These are phyloP conservation scores for Ceratocystis alfenasii DNA, from an alignment of 2,329 filamentous ascomycete genomes.

Conservation along the genomic window DNA sequence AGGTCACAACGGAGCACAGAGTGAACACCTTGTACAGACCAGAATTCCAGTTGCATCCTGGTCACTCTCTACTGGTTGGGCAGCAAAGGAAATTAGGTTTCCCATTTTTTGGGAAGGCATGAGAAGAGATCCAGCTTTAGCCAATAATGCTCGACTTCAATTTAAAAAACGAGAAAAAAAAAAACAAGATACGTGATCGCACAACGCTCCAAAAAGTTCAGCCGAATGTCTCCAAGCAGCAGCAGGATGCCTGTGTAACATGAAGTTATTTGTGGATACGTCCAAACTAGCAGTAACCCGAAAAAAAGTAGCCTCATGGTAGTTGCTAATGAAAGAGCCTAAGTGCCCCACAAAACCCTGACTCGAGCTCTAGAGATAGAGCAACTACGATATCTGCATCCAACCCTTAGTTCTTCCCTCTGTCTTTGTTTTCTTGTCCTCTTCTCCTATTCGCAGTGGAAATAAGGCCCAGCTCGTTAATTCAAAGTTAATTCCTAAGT, in stretches of 20 bases:
- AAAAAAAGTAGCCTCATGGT: background rate
- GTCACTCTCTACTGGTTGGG: background rate
- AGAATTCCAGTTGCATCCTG: background rate
- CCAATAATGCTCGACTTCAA: background rate
- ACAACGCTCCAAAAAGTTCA: background rate
- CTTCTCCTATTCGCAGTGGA: too few species aligned
- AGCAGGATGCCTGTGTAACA: background rate
- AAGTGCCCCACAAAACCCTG: background rate
- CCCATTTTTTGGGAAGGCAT: background rate
- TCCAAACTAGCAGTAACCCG: background rate
- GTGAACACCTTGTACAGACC: background rate
- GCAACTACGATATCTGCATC: background rate
- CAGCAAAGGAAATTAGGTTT: background rate
- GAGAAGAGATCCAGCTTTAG: background rate
- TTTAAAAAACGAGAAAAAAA: too few species aligned
- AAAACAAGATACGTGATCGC: too few species aligned
- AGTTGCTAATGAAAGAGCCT: background rate
- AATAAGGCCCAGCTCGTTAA: too few species aligned
- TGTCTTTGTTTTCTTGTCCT: too few species aligned
- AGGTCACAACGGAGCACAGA: background rate
- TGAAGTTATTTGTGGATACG: conserved; percentile 1
- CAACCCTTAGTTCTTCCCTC: too few species aligned
- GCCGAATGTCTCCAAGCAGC: background rate
- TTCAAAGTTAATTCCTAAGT: too few species aligned
- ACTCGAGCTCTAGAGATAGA: background rate